A percentile compares a stretch with the other conserved stretches of the same genome.
These are phyloP conservation scores for Nicotiana otophora DNA, from an alignment of 257 asterid genomes.

Conservation along the genomic window DNA sequence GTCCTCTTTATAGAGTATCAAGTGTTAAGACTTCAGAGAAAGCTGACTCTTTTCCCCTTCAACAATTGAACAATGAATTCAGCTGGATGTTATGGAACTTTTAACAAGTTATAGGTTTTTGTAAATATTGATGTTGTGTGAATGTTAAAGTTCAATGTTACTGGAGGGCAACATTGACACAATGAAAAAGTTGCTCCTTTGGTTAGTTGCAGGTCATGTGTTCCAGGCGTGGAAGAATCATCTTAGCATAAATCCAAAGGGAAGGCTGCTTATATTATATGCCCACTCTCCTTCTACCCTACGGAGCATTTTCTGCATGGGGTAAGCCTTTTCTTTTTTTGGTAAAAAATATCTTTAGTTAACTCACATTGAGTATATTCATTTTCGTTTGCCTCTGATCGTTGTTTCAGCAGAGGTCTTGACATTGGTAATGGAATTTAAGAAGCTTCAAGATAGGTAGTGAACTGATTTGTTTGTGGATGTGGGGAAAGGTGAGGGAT, in stretches of 20 bases:
- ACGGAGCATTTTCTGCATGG: not conserved
- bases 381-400: not conserved
- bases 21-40: not conserved
- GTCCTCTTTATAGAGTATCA: not conserved
- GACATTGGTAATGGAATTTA: not conserved
- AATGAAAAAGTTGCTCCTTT: not conserved
- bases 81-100: constrained; percentile 2
- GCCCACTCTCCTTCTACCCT: not conserved
- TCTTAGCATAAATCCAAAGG: not conserved
- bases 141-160: not conserved
- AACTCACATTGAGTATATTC: not conserved
- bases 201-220: not conserved
- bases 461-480: not conserved
- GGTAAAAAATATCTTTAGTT: not conserved
- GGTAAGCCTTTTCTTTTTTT: not conserved
- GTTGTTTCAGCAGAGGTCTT: not conserved
- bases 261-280: not conserved
- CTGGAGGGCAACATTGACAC: not conserved
- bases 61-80: not conserved
- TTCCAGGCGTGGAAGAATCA: not conserved
- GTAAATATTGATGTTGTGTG: not conserved
- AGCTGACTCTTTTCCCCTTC: not conserved
- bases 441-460: constrained; percentile 7
- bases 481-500: not conserved
- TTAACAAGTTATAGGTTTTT: not conserved